Evolutionary conservation across 805 yeast species (phyloP), one percentile per base, ranked within the genome.

Genomic region (Barnettozyma sucrosica): DNA sequence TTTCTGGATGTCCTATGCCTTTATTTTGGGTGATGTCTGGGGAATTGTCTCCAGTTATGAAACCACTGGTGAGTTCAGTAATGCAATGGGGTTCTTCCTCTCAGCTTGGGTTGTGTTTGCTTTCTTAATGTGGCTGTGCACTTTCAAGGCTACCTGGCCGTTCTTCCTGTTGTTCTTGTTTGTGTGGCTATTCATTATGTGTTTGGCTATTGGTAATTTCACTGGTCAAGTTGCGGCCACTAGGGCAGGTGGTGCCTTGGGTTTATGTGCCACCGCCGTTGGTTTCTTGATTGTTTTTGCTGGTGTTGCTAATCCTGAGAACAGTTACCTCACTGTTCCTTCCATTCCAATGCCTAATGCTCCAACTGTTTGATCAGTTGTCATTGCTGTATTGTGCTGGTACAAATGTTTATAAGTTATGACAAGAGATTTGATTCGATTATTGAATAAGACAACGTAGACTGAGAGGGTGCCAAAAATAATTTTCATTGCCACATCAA

Each of bases 1-100:
- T 3, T 84, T 84, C 63, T 84, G 92, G 92, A 77, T 81, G 70
- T 70, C 82, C 24, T 84, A 79, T 71, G 89, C 83, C 50, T 85
- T 85, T 28, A 76, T 84, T 30, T 64, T 66, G 49, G 72, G 77
- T 42, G 81, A 80, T 42, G 75, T 76, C 59, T 81, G 81, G 61
- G 81, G 80, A 23, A 76, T 80, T 25, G 66, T 64, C 2, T 66
- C 75, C 2, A 76, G 76, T 6, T 77, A 81, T 52, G 66, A 66
- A 32, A 72, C 66, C 5, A 72, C 70, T 7, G 59, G 64, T 16
- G 80, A 75, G 56, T 61, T 72, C 20, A 62, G 62, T 37, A 76
- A 79, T 53, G 83, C 79, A 1, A 54, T 76, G 24, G 88, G 85
- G 2, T 76, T 81, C 55, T 80, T 70, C 61, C 59, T 80, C 24